Base-by-base conservation (phyloP, 805 yeast genomes). In the Hanseniaspora guilliermondii region DNA sequence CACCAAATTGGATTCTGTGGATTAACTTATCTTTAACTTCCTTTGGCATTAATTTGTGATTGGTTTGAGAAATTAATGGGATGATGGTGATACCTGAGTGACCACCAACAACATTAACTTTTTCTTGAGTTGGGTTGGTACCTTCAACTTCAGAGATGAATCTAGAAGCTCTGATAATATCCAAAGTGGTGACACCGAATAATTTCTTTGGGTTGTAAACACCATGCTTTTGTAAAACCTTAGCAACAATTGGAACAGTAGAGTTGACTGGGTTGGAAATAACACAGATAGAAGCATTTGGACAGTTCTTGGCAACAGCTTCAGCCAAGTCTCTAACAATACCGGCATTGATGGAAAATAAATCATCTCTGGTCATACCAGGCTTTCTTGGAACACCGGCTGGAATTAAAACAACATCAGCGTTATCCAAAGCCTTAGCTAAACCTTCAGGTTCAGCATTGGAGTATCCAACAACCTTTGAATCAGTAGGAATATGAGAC, bases 351-450 rank as follows among this genome's bases (percentile, higher is more conserved):
- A 94, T 89, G 77, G 86, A 83, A 83, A 89, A 89, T 65, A 89
- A 77, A 69, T 89, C 97, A 70, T 89, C 97, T 77, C 97, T 85
- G 67, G 96, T 87, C 97, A 89, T 89, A 71, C 97, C 97, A 62
- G 97, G 97, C 76, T 88, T 89, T 80, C 94, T 86, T 76, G 95
- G 97, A 56, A 89, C 94, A 76, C 97, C 97, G 56, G 97, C 97
- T 68, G 97, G 96, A 71, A 89, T 86, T 61, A 89, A 79, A 60
- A 89, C 85, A 58, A 89, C 84, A 62, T 84, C 88, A 53, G 78
- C 73, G 61, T 76, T 78, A 59, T 77, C 80, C 60, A 89, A 80
- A 53, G 96, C 91, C 61, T 75, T 75, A 65, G 76, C 74, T 61
- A 89, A 73, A 56, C 85, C 87, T 56, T 76, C 76, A 63, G 74